Evolutionary conservation across 352 stramenopile genomes (phyloP).

Genomic region (Phytophthora crassamura): DNA sequence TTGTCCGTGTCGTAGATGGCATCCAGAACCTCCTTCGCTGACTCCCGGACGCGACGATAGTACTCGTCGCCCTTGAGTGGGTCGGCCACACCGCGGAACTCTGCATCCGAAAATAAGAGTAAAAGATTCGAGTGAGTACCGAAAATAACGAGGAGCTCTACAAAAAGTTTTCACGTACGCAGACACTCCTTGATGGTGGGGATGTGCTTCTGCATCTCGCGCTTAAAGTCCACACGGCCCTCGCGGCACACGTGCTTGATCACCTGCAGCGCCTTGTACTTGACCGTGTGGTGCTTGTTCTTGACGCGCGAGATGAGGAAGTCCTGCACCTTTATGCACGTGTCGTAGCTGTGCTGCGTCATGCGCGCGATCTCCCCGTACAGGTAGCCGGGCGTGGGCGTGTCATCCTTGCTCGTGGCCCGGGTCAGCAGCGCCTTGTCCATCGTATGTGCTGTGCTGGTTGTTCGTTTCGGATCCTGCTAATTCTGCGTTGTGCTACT

Average conservation of each 20-base stretch:
- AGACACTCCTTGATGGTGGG: slow-evolving; percentile 93
- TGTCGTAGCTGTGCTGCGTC: slow-evolving; percentile 93
- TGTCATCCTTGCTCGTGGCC: slow-evolving; percentile 94
- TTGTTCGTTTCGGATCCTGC: not conserved
- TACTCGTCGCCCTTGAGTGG: slow-evolving; percentile 95
- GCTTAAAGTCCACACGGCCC: slow-evolving; percentile 91
- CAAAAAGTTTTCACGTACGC: slow-evolving; percentile 46
- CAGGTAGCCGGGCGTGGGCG: slow-evolving; percentile 96
- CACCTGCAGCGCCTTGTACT: slow-evolving; percentile 94
- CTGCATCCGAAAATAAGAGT: slow-evolving; percentile 35
- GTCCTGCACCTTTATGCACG: slow-evolving; percentile 87
- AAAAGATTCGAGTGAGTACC: slow-evolving; percentile 6
- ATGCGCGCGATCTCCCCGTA: slow-evolving; percentile 96
- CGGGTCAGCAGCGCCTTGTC: slow-evolving; percentile 93
- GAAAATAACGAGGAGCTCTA: slow-evolving; percentile 7
- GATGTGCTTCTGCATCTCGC: slow-evolving; percentile 93
- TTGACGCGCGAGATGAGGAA: slow-evolving; percentile 93
- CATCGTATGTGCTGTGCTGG: slow-evolving; percentile 51
- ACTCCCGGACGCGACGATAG: slow-evolving; percentile 91
- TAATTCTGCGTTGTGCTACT: not conserved
- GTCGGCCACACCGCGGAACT: slow-evolving; percentile 93
- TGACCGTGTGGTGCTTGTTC: slow-evolving; percentile 96
- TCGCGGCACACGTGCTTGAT: slow-evolving; percentile 94
- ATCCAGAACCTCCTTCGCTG: slow-evolving; percentile 95
- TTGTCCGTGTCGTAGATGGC: slow-evolving; percentile 94